phyloP scores from a whole-genome alignment of 768 basidiomycete genomes.

The Coprinopsis strossmayeri region DNA sequence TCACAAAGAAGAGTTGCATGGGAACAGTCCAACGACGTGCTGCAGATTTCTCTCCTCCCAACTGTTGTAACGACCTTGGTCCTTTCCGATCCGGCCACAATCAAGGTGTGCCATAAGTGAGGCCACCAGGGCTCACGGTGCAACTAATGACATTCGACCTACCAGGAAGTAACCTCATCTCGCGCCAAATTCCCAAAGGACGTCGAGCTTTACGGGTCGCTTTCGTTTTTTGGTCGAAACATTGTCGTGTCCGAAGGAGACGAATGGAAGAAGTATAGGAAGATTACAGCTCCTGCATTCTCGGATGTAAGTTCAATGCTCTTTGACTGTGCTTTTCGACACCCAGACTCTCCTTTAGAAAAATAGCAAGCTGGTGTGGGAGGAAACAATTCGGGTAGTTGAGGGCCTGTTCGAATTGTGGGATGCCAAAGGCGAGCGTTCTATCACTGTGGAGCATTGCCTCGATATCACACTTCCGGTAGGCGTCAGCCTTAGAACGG shows the following conservation, averaged over 20 bases:
- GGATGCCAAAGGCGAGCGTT: slow-evolving; percentile 26
- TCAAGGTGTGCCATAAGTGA: slow-evolving; percentile 26
- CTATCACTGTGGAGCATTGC: slow-evolving; percentile 35
- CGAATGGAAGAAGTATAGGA: slow-evolving; percentile 60
- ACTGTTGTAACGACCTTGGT: slow-evolving; percentile 16
- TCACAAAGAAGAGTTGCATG: not conserved
- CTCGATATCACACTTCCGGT: slow-evolving; percentile 51
- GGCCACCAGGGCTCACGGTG: no score
- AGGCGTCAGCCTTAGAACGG: slow-evolving; percentile 10
- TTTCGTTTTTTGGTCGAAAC: slow-evolving; percentile 52
- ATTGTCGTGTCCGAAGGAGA: slow-evolving; percentile 61
- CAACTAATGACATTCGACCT: no score
- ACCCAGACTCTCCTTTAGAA: slow-evolving; percentile 19
- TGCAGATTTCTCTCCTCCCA: slow-evolving; percentile 23
- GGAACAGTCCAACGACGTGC: not conserved
- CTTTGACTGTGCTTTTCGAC: not conserved
- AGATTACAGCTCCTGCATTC: slow-evolving; percentile 59
- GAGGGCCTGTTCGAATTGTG: slow-evolving; percentile 44
- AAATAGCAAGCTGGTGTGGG: slow-evolving; percentile 44
- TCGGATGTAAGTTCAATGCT: slow-evolving; percentile 39
- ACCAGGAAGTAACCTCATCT: slow-evolving; percentile 43
- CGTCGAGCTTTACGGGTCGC: slow-evolving; percentile 33
- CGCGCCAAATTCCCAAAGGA: slow-evolving; percentile 55
- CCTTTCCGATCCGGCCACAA: slow-evolving; percentile 32
- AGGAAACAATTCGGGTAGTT: slow-evolving; percentile 36